These are phyloP conservation scores for Infundibulicybe gibba DNA, from an alignment of 768 basidiomycete genomes.

Conservation along the genomic window DNA sequence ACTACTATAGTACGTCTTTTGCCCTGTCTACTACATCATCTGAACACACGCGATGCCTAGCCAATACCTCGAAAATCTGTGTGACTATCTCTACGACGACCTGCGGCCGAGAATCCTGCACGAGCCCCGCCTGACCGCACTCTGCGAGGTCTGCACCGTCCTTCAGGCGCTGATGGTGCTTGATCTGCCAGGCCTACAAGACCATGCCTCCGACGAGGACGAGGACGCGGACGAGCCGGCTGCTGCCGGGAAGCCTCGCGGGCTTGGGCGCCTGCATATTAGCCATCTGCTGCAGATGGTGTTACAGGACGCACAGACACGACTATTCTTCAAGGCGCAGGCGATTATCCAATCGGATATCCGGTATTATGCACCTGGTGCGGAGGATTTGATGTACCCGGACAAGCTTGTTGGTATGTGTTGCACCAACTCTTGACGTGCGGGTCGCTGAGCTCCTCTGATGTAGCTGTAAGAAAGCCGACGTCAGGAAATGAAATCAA, in stretches of 20 bases:
- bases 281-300: conserved; percentile 84
- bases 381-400: conserved; percentile 85
- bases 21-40: not conserved
- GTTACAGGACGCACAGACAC: conserved; percentile 92
- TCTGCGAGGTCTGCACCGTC: conserved; percentile 96
- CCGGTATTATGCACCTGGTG: conserved; percentile 71
- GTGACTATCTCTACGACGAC: conserved; percentile 94
- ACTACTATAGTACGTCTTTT: conserved; percentile 36
- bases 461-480: conserved; percentile 43
- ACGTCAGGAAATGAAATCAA: conserved; percentile 39
- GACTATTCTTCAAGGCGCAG: conserved; percentile 95
- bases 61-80: conserved; percentile 85
- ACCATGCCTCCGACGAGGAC: conserved; percentile 18
- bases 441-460: not conserved
- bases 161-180: conserved; percentile 95
- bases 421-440: conserved; percentile 2
- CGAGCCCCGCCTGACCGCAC: conserved; percentile 79
- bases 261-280: conserved; percentile 68
- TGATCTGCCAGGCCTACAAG: conserved; percentile 48
- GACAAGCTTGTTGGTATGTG: conserved; percentile 69
- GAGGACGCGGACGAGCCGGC: conserved; percentile 35
- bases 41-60: conserved; percentile 32
- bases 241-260: conserved; percentile 18
- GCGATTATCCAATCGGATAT: conserved; percentile 88
- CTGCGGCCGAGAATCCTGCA: conserved; percentile 94